A percentile compares a stretch with the other conserved stretches of the same genome.
Evolutionary conservation across 768 basidiomycete species (phyloP).

Genomic region (Mycena latifolia): DNA sequence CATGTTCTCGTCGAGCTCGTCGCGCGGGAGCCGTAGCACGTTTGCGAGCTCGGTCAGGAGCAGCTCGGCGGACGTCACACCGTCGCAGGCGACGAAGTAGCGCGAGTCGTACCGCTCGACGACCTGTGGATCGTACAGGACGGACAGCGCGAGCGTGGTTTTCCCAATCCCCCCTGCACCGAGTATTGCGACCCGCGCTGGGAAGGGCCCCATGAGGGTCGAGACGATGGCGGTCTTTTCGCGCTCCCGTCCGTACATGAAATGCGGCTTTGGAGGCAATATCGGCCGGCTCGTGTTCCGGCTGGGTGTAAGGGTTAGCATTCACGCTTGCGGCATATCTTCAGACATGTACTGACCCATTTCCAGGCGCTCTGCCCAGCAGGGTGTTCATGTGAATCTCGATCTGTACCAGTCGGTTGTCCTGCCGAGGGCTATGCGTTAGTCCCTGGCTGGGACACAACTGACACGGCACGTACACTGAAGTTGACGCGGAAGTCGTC

Average conservation of each 20-base stretch:
- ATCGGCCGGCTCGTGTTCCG: slow-evolving; percentile 16
- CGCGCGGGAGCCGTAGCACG: slow-evolving; percentile 33
- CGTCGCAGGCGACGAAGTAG: slow-evolving; percentile 37
- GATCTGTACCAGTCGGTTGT: slow-evolving; percentile 32
- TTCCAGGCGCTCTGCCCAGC: slow-evolving; percentile 17
- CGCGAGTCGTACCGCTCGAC: slow-evolving; percentile 30
- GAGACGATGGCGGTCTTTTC: slow-evolving; percentile 28
- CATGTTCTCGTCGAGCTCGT: slow-evolving; percentile 37
- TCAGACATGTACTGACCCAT: slow-evolving; percentile 13
- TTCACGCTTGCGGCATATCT: background rate
- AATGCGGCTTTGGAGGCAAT: slow-evolving; percentile 31
- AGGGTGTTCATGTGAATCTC: slow-evolving; percentile 36
- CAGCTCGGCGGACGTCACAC: slow-evolving; percentile 35
- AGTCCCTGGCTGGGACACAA: background rate
- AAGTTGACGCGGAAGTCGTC: slow-evolving; percentile 37
- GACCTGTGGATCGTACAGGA: slow-evolving; percentile 26
- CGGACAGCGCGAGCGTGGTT: slow-evolving; percentile 30
- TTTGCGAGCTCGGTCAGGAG: slow-evolving; percentile 37
- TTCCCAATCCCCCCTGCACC: slow-evolving; percentile 35
- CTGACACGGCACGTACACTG: slow-evolving; percentile 19
- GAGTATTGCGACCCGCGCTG: slow-evolving; percentile 32
- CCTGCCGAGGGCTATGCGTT: slow-evolving; percentile 13
- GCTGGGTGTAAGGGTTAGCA: slow-evolving; percentile 19
- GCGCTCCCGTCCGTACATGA: slow-evolving; percentile 34
- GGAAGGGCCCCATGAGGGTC: slow-evolving; percentile 13